phyloP scores from a whole-genome alignment of 352 stramenopile genomes.

The Nothophytophthora sp. region DNA sequence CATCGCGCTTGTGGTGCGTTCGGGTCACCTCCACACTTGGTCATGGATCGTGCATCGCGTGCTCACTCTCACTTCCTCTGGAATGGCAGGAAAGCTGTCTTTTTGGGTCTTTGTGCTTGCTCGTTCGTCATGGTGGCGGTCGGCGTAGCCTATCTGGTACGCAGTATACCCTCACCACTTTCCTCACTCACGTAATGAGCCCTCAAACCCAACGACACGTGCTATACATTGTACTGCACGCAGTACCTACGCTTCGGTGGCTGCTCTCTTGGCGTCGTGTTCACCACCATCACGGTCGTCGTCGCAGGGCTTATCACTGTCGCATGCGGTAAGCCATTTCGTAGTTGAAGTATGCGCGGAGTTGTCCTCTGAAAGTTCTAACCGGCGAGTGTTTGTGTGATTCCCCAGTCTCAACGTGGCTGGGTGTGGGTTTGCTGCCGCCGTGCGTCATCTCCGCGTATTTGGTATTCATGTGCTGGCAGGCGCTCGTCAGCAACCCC shows the following conservation, averaged over 20 bases:
- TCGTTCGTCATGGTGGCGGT: conserved; percentile 52
- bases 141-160: conserved; percentile 56
- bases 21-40: neutral
- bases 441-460: conserved; percentile 76
- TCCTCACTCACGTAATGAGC: neutral
- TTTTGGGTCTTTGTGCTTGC: conserved; percentile 46
- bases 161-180: neutral
- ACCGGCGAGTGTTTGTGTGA: neutral
- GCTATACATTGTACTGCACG: neutral
- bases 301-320: conserved; percentile 62
- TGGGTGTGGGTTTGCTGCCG: conserved; percentile 76
- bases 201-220: neutral
- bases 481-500: conserved; percentile 62
- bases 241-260: conserved; percentile 90
- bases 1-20: conserved; percentile 20
- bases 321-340: conserved; percentile 66
- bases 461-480: conserved; percentile 77
- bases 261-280: conserved; percentile 76
- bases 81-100: conserved; percentile 22
- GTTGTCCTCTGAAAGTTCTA: neutral
- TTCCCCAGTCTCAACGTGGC: conserved; percentile 56
- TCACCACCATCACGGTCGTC: conserved; percentile 90
- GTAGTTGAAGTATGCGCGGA: conserved; percentile 6
- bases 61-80: neutral
- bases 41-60: neutral